Conservation (phyloP, 202 grass and related monocot genomes). For the Schoenoplectus triqueter region DNA sequence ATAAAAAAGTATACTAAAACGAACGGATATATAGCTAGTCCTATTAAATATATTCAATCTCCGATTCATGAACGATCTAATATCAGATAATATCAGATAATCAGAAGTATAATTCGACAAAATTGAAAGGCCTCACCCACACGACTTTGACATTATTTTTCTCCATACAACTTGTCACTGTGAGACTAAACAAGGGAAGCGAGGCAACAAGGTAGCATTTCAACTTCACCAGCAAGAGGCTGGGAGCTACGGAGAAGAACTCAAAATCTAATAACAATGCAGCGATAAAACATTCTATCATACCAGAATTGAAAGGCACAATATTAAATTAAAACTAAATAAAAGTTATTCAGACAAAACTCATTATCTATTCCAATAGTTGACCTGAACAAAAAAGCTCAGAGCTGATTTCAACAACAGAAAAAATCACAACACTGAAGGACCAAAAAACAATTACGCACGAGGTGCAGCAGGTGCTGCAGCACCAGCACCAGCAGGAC, state of each 20-base stretch:
- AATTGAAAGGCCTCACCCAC: too few relatives aligned
- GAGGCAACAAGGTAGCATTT: too few relatives aligned
- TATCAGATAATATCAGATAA: too few relatives aligned
- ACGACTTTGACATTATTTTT: too few relatives aligned
- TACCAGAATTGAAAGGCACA: not conserved
- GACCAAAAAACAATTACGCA: slow-evolving; percentile 18
- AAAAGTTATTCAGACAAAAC: not conserved
- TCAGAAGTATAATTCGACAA: too few relatives aligned
- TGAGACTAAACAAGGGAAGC: too few relatives aligned
- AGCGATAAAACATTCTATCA: slow-evolving; percentile 8
- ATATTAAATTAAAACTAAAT: not conserved
- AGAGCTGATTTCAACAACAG: not conserved
- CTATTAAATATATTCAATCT: too few relatives aligned
- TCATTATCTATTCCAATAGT: slow-evolving; percentile 24
- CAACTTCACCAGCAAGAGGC: too few relatives aligned
- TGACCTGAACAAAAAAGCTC: not conserved
- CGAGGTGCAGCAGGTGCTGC: slow-evolving; percentile 27
- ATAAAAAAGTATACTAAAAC: too few relatives aligned
- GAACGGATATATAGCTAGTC: too few relatives aligned
- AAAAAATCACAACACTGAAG: not conserved
- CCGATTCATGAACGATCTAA: too few relatives aligned
- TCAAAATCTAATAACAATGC: not conserved
- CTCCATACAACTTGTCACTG: too few relatives aligned
- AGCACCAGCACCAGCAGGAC: slow-evolving; percentile 41
- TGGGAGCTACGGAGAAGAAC: not conserved